Base-by-base conservation (phyloP, 345 rosid genomes). In the Populus deltoides region DNA sequence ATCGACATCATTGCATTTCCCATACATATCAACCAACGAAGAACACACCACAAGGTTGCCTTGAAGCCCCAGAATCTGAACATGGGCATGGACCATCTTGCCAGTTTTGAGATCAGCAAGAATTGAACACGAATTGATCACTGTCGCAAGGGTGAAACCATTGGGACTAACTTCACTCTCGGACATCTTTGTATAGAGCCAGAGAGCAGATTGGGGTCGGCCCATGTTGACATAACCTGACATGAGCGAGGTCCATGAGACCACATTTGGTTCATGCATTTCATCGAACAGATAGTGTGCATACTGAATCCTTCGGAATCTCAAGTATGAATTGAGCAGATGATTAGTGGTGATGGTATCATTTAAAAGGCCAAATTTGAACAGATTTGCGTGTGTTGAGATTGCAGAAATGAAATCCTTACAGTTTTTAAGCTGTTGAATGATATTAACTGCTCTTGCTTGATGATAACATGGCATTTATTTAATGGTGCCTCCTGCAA, bases 1-100 rank as follows among this genome's bases (percentile, higher is more conserved):
- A 45, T 87, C 90, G 29, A 89, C 87, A 22, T 89, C 92, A 43
- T 90, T 92, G 85, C 97, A 92, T 85, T 94, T 91, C 61, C 98
- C 98, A 68, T 92, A 94, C 97, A 94, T 94, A 74, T 91, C 91
- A 77, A 94, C 84, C 77, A 92, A 92, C 13, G 98, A 88, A 77
- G 97, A 90, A 57, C 86, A 87, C 39, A 90, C 91, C 80, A 91
- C 97, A 15, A 83, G 80, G 71, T 92, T 87, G 24, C 72, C 63
- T 15, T 62, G 83, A 20, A 86, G 83, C 6, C 93, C 94, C 16
- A 85, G 75, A 63, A 81, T 66, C 84, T 86, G 90, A 33, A 88
- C 88, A 77, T 66, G 88, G 74, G 90, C 87, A 81, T 94, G 97
- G 2, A 91, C 72, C 71, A 45, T 84, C 79, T 79, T 88, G 18